Conservation (phyloP, 352 stramenopile genomes). For the Globisporangium megalacanthum region DNA sequence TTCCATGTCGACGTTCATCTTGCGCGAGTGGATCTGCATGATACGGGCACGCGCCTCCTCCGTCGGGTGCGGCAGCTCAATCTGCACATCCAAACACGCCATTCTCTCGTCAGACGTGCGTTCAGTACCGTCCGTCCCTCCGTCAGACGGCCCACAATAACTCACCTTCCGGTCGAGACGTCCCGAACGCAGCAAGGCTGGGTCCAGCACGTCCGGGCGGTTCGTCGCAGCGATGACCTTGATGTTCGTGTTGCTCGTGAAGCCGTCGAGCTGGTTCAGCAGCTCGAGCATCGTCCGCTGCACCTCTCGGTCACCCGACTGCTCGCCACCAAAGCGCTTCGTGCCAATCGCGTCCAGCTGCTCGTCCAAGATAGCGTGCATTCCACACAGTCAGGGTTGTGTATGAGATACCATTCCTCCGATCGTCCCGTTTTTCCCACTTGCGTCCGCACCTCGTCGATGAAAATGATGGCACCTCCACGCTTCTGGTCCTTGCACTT, state of each 20-base stretch:
- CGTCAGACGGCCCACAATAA: no score
- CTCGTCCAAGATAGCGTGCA: neutral
- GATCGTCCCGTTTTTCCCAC: no score
- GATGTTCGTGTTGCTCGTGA: conserved; percentile 98
- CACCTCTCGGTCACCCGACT: conserved; percentile 95
- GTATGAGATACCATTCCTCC: neutral
- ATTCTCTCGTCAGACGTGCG: neutral
- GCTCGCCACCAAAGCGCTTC: conserved; percentile 97
- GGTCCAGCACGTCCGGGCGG: conserved; percentile 94
- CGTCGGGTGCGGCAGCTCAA: conserved; percentile 97
- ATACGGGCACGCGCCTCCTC: conserved; percentile 96
- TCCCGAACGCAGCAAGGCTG: conserved; percentile 92
- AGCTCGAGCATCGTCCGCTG: conserved; percentile 99
- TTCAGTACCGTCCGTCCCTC: neutral
- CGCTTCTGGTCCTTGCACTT: conserved; percentile 89
- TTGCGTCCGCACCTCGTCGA: conserved; percentile 89
- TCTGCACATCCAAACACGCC: conserved; percentile 46
- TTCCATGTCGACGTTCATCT: conserved; percentile 95
- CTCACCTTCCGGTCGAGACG: conserved; percentile 91
- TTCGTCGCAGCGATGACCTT: conserved; percentile 99
- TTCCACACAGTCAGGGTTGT: neutral
- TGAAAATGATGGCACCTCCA: conserved; percentile 98
- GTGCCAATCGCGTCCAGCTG: conserved; percentile 97
- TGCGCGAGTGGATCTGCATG: conserved; percentile 96
- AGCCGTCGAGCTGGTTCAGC: conserved; percentile 97